Evolutionary conservation across 768 basidiomycete species (phyloP), one percentile per base, ranked within the genome.

Genomic region (Russula dissimulans): DNA sequence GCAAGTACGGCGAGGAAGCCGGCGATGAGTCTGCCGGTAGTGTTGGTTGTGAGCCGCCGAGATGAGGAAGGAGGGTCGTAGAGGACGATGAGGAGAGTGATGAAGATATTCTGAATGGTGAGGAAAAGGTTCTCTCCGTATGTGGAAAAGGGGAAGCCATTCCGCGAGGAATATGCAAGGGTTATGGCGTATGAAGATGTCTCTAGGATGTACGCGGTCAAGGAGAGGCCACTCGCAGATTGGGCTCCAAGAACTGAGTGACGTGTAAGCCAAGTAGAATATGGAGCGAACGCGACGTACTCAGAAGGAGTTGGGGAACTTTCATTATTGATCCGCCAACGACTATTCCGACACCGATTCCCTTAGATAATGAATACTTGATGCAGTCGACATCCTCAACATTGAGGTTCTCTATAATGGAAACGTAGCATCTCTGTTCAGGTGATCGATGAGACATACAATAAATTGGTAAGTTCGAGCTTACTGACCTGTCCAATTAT

Each of bases 101-200:
- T 92, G 74, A 89, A 62, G 66, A 87, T 77, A 76, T 95, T 93
- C 73, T 95, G 93, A 60, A 93, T 68, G 34, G 91, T 85, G 51
- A 98, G 80, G 82, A 97, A 97, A 58, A 94, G 71, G 77, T 95
- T 97, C 73, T 99, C 97, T 68, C 97, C 97, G 61, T 97, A 99
- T 0, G 97, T 97, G 18, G 91, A 92, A 78, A 97, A 97, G 0
- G 97, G 93, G 73, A 95, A 97, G 26, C 77, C 72, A 68, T 91
- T 87, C 26, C 92, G 79, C 67, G 82, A 83, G 2, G 94, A 87
- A 74, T 98, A 99, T 11, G 84, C 84, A 31, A 94, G 81, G 0
- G 86, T 93, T 67, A 99, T 94, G 31, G 87, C 88, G 67, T 97
- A 97, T 0, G 91, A 81, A 32, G 90, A 76, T 0, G 95, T 97